These are phyloP conservation scores for Diutina sp. DNA, from an alignment of 1,139 yeast species.

Conservation along the genomic window DNA sequence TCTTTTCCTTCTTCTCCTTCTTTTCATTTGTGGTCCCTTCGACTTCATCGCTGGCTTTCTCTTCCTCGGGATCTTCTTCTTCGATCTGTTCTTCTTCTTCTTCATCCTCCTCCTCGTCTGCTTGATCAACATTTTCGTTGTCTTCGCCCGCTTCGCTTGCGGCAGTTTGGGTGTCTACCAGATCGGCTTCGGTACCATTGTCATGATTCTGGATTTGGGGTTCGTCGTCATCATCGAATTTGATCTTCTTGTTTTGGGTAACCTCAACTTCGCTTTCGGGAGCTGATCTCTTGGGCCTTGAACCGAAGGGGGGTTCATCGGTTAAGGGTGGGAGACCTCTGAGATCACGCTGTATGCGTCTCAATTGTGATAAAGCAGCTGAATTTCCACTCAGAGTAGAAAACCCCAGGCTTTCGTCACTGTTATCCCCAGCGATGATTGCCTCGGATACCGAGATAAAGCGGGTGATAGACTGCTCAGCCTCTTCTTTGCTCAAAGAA, in stretches of 20 bases:
- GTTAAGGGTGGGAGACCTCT: not conserved
- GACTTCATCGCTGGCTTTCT: not conserved
- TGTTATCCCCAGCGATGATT: not conserved
- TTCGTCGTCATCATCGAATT: not conserved
- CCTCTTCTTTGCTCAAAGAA: not conserved
- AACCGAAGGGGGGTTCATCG: not conserved
- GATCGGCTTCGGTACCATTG: not conserved
- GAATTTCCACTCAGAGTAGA: not conserved
- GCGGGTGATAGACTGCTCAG: not conserved
- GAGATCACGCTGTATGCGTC: not conserved
- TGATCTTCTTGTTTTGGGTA: not conserved
- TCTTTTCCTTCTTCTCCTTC: not conserved
- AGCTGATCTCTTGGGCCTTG: not conserved
- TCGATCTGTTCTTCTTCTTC: not conserved
- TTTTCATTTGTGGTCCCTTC: not conserved
- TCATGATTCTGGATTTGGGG: not conserved
- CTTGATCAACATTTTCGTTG: not conserved
- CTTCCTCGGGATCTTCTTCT: not conserved
- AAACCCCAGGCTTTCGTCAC: not conserved
- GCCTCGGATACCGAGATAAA: not conserved
- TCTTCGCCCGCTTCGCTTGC: not conserved
- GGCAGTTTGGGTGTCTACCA: not conserved
- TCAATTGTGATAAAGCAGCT: not conserved
- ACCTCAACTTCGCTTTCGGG: not conserved
- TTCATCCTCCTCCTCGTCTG: not conserved